Base-by-base conservation (phyloP, 768 basidiomycete genomes). In the Arthromyces matolae region DNA sequence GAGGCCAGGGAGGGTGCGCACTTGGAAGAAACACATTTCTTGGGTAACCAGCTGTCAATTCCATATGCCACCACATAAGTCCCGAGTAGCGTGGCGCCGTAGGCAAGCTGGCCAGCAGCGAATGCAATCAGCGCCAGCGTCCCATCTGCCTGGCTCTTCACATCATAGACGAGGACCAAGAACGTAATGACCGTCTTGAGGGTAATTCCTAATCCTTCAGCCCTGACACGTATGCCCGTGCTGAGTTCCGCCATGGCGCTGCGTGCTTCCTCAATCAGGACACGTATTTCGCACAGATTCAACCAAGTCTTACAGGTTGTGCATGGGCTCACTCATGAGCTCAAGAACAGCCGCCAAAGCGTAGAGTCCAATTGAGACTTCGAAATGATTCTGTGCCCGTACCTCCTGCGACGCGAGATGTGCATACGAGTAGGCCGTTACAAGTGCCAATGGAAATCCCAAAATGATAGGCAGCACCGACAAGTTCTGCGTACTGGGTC, bases 171-270 rank as follows among this genome's bases (percentile, higher is more conserved):
- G 22, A 97, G 71, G 2, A 83, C 69, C 4, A 76, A 53, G 51
- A 96, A 85, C 0, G 93, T 92, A 8, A 74, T 69, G 8, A 88
- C 43, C 1, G 91, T 84, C 67, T 91, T 93, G 36, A 67, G 54
- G 8, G 84, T 79, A 7, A 96, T 84, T 16, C 86, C 93, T 2
- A 78, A 66, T 3, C 92, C 96, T 69, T 99, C 95, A 3, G 93
- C 90, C 34, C 79, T 77, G 0, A 97, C 86, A 25, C 96, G 78
- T 8, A 87, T 68, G 20, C 75, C 68, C 24, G 92, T 85, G 44
- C 77, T 73, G 18, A 86, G 71, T 51, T 86, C 77, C 39, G 75
- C 67, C 73, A 88, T 84, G 4, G 83, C 85, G 59, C 79, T 89
- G 42, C 5, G 47, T 19, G 19, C 50, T 53, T 39, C 31, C 40